A percentile compares a stretch with the other conserved stretches of the same genome.
Evolutionary conservation across 805 yeast genomes (phyloP).

Genomic region (Blastobotrys muscicola): DNA sequence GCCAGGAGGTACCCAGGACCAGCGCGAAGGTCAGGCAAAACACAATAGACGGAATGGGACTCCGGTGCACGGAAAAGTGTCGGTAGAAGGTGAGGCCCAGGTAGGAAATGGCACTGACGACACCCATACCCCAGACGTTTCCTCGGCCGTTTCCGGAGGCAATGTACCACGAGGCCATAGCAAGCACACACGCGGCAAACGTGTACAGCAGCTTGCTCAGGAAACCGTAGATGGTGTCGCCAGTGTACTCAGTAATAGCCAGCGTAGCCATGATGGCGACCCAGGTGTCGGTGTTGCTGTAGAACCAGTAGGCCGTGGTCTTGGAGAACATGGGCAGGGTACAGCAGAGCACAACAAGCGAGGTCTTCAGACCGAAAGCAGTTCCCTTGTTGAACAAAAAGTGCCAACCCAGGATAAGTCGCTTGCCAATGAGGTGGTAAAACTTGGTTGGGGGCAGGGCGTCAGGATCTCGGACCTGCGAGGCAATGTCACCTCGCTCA

Average conservation of each 20-base stretch:
- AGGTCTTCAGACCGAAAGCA: conserved; percentile 19
- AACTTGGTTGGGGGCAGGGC: conserved; percentile 24
- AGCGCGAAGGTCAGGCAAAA: conserved; percentile 22
- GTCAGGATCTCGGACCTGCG: conserved; percentile 24
- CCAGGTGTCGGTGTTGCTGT: conserved; percentile 23
- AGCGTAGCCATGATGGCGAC: conserved; percentile 24
- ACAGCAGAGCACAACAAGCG: conserved; percentile 16
- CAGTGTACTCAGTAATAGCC: conserved; percentile 21
- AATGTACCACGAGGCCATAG: conserved; percentile 30
- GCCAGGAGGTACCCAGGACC: conserved; percentile 28
- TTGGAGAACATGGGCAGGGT: conserved; percentile 21
- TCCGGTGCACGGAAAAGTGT: conserved; percentile 22
- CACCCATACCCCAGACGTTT: conserved; percentile 27
- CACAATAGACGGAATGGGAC: conserved; percentile 24
- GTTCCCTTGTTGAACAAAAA: conserved; percentile 10
- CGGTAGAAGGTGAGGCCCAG: conserved; percentile 23
- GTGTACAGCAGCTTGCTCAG: conserved; percentile 21
- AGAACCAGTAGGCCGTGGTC: conserved; percentile 19
- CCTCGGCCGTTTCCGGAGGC: conserved; percentile 27
- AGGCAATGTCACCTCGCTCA: not conserved
- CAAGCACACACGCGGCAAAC: conserved; percentile 24
- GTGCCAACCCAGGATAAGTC: conserved; percentile 2
- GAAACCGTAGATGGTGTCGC: conserved; percentile 26
- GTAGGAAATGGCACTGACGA: conserved; percentile 21
- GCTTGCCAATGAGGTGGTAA: conserved; percentile 18